phyloP scores from a whole-genome alignment of 75 land plant species.

The Picea glauca region DNA sequence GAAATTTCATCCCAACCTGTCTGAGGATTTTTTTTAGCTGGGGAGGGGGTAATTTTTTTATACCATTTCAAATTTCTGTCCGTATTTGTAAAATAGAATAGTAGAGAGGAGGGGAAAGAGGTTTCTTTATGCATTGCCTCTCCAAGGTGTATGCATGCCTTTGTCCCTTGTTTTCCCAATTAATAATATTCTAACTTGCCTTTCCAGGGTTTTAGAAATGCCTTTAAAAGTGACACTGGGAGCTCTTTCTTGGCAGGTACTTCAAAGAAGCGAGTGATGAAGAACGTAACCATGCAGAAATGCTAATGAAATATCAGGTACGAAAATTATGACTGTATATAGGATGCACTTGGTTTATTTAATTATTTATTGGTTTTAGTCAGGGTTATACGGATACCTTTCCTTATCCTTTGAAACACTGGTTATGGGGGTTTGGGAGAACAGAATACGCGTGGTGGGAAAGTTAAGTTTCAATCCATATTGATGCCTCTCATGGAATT shows the following conservation, averaged over 20 bases:
- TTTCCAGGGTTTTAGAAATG: background rate
- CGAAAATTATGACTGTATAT: background rate
- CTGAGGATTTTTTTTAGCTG: too few relatives aligned
- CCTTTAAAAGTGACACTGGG: background rate
- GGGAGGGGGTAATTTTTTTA: too few relatives aligned
- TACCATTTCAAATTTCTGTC: too few relatives aligned
- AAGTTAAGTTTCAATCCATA: constrained; percentile 66
- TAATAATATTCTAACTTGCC: too few relatives aligned
- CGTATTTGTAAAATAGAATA: too few relatives aligned
- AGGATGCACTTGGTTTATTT: background rate
- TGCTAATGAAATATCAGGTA: constrained; percentile 90
- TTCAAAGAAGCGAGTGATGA: constrained; percentile 91
- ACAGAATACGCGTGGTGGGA: constrained; percentile 89
- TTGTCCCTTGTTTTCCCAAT: background rate
- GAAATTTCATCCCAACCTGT: too few relatives aligned
- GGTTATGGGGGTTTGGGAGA: background rate
- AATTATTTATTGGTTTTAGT: background rate
- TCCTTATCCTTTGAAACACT: background rate
- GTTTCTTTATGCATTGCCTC: too few relatives aligned
- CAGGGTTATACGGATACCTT: background rate
- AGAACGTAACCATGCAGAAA: constrained; percentile 84
- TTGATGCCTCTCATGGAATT: constrained; percentile 71
- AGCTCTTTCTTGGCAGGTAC: constrained; percentile 38
- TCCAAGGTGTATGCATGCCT: too few relatives aligned
- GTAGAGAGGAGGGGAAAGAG: too few relatives aligned